Evolutionary conservation across 2,329 filamentous ascomycete species (phyloP).

Genomic region (Fusarium sp.): DNA sequence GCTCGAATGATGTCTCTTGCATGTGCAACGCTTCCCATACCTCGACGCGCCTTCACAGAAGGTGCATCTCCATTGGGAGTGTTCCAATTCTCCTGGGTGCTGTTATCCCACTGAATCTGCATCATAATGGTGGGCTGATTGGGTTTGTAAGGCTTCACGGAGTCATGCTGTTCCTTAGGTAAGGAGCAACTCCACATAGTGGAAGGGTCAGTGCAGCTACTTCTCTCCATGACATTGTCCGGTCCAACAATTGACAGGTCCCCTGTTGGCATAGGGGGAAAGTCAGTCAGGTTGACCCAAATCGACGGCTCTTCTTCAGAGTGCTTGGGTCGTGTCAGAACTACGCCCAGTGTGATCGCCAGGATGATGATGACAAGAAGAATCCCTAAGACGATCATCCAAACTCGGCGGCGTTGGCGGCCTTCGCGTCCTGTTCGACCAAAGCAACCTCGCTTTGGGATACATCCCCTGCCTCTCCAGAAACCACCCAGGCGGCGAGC

Average conservation of each 20-base stretch:
- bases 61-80: slow-evolving; percentile 55
- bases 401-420: slow-evolving; percentile 71
- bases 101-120: slow-evolving; percentile 79
- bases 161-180: slow-evolving; percentile 79
- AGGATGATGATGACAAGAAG: slow-evolving; percentile 68
- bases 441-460: slow-evolving; percentile 73
- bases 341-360: slow-evolving; percentile 67
- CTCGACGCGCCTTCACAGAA: slow-evolving; percentile 42
- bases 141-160: slow-evolving; percentile 70
- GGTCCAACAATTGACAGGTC: slow-evolving; percentile 82
- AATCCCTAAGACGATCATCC: slow-evolving; percentile 62
- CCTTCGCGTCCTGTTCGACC: slow-evolving; percentile 72
- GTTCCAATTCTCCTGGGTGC: slow-evolving; percentile 64
- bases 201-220: slow-evolving; percentile 76
- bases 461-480: slow-evolving; percentile 74
- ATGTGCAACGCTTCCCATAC: slow-evolving; percentile 40
- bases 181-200: slow-evolving; percentile 89
- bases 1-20: slow-evolving; percentile 42
- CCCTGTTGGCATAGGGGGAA: slow-evolving; percentile 87
- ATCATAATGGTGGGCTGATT: slow-evolving; percentile 83
- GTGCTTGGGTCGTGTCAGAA: slow-evolving; percentile 56
- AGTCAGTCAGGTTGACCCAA: slow-evolving; percentile 89
- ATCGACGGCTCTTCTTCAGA: slow-evolving; percentile 54
- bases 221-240: slow-evolving; percentile 71
- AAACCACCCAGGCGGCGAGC: slow-evolving; percentile 68